These are phyloP conservation scores for Gastrodia elata DNA, from an alignment of 106 monocot species.

Conservation along the genomic window DNA sequence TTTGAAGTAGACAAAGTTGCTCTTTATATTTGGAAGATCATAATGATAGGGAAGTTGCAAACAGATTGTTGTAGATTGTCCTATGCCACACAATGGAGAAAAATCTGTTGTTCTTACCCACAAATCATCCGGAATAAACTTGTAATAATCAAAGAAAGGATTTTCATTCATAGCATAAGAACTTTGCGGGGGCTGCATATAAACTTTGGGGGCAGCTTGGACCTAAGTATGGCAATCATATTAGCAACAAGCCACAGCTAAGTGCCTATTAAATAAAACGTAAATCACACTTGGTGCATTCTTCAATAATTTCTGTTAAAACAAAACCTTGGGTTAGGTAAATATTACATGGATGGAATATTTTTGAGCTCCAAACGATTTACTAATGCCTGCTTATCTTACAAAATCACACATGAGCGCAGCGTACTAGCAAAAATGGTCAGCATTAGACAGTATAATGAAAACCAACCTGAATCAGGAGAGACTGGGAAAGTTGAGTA, in stretches of 20 bases:
- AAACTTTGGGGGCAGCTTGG: slow-evolving; percentile 68
- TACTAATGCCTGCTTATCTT: not conserved
- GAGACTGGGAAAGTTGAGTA: slow-evolving; percentile 26
- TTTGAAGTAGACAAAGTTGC: slow-evolving; percentile 48
- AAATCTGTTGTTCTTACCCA: slow-evolving; percentile 91
- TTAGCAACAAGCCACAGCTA: not conserved
- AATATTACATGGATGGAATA: not conserved
- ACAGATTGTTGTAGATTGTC: slow-evolving; percentile 68
- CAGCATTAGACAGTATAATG: not conserved
- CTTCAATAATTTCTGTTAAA: slow-evolving; percentile 1
- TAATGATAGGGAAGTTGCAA: slow-evolving; percentile 40
- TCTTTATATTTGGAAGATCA: slow-evolving; percentile 40
- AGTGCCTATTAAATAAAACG: not conserved
- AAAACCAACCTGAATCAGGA: slow-evolving; percentile 47
- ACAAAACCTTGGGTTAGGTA: not conserved
- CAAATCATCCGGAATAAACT: slow-evolving; percentile 46
- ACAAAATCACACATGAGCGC: not conserved
- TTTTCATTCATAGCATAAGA: slow-evolving; percentile 22
- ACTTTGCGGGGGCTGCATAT: slow-evolving; percentile 10
- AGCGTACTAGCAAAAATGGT: not conserved
- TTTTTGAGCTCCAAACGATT: not conserved
- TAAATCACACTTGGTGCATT: not conserved
- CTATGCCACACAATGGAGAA: slow-evolving; percentile 49
- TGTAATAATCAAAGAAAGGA: slow-evolving; percentile 38
- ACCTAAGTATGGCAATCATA: slow-evolving; percentile 26